These are phyloP conservation scores for Sporothrix humicola DNA, from an alignment of 2,329 filamentous ascomycete species.

Conservation along the genomic window DNA sequence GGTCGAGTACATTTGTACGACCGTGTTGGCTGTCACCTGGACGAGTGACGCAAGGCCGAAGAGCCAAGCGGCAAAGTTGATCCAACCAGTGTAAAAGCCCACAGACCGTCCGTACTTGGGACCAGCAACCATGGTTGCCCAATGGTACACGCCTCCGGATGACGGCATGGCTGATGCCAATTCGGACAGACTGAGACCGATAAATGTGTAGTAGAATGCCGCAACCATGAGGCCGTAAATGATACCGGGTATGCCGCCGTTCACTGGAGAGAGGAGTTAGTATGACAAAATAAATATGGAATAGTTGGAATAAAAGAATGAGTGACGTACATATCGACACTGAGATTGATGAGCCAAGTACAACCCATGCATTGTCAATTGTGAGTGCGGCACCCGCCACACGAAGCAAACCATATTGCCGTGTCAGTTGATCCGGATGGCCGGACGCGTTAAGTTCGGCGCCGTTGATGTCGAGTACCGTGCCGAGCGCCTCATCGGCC, in stretches of 20 bases:
- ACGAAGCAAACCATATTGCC: constrained; percentile 66
- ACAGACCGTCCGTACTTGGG: constrained; percentile 58
- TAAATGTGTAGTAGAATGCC: constrained; percentile 52
- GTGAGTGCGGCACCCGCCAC: constrained; percentile 66
- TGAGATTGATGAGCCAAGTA: constrained; percentile 65
- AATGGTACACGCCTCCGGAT: constrained; percentile 64
- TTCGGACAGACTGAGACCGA: constrained; percentile 51
- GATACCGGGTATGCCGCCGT: constrained; percentile 51
- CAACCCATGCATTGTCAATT: constrained; percentile 69
- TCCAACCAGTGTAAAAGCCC: constrained; percentile 55
- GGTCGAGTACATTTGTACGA: constrained; percentile 65
- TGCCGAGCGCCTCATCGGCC: constrained; percentile 28
- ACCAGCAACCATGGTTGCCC: constrained; percentile 64
- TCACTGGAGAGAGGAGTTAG: constrained; percentile 42
- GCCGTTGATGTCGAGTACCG: neutral
- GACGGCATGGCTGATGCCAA: constrained; percentile 67
- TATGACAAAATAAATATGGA: too few relatives aligned
- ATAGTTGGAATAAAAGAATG: too few relatives aligned
- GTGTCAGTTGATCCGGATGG: constrained; percentile 65
- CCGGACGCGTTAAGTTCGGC: constrained; percentile 64
- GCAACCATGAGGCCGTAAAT: constrained; percentile 53
- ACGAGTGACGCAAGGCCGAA: constrained; percentile 65
- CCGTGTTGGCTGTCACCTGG: constrained; percentile 63
- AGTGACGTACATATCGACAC: constrained; percentile 58
- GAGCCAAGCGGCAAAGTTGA: constrained; percentile 66